Percentiles rank a stretch among this genome's conserved stretches.
phyloP scores from a whole-genome alignment of 257 asterid species.

The Plectranthus barbatus region DNA sequence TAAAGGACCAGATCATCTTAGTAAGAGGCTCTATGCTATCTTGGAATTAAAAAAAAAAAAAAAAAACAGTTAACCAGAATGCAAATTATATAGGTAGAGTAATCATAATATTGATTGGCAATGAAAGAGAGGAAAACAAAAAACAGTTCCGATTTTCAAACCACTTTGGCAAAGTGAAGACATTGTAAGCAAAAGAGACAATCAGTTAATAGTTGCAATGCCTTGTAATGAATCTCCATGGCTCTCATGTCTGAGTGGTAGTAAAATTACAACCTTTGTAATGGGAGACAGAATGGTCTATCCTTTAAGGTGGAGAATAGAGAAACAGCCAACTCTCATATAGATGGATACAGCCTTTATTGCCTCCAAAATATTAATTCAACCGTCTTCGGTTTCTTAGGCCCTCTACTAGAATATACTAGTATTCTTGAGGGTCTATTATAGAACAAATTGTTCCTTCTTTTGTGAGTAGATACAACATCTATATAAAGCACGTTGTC shows the following conservation, averaged over 20 bases:
- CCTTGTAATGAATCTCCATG: too few relatives aligned
- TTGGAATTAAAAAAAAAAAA: too few relatives aligned
- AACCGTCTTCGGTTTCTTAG: not conserved
- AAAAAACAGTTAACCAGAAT: not conserved
- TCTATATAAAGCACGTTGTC: too few relatives aligned
- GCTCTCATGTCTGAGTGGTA: too few relatives aligned
- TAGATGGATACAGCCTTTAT: not conserved
- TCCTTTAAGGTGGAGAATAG: too few relatives aligned
- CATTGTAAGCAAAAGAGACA: not conserved
- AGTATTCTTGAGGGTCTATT: not conserved
- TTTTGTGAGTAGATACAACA: not conserved
- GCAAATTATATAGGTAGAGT: not conserved
- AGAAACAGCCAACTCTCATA: not conserved
- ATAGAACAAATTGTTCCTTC: not conserved
- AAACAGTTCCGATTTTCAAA: not conserved
- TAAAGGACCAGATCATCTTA: not conserved
- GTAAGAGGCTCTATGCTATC: not conserved
- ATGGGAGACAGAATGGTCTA: too few relatives aligned
- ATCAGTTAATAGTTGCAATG: not conserved
- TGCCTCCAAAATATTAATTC: not conserved
- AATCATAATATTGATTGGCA: not conserved
- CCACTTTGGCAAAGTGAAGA: not conserved
- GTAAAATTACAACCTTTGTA: too few relatives aligned
- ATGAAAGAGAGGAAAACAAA: not conserved
- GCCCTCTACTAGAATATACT: not conserved